Conservation (phyloP, 768 basidiomycete species). For the Macrolepiota albuminosa region DNA sequence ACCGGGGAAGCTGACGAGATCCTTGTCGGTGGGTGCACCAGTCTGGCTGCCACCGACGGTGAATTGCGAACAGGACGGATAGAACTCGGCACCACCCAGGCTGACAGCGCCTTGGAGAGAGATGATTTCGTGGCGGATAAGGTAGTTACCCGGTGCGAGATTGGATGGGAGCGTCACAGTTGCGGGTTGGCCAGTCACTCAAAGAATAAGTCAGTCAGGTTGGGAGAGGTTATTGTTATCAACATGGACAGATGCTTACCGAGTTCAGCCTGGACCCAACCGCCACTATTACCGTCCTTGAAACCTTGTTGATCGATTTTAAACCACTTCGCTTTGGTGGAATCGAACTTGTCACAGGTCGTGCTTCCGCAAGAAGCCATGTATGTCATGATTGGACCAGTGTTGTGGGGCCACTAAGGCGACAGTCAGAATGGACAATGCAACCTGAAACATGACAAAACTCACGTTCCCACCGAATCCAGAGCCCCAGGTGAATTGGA, state of each 20-base stretch:
- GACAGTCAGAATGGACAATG: background rate
- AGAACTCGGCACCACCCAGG: conserved; percentile 71
- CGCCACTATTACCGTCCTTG: conserved; percentile 19
- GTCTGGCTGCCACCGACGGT: conserved; percentile 49
- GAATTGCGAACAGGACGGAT: conserved; percentile 65
- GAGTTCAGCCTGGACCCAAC: conserved; percentile 52
- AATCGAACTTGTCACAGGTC: conserved; percentile 56
- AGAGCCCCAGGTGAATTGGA: conserved; percentile 3
- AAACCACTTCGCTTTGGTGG: conserved; percentile 63
- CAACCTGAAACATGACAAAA: background rate
- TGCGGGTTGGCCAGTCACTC: conserved; percentile 38
- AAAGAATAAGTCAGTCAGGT: background rate
- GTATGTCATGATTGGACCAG: conserved; percentile 71
- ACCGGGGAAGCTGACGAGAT: conserved; percentile 66
- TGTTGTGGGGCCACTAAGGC: conserved; percentile 46
- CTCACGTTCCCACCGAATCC: conserved; percentile 21
- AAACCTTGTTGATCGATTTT: conserved; percentile 57
- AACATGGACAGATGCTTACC: conserved; percentile 31
- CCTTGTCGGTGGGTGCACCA: conserved; percentile 38
- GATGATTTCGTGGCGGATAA: conserved; percentile 78
- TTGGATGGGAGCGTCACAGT: conserved; percentile 42
- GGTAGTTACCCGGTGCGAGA: conserved; percentile 64
- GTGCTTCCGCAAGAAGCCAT: conserved; percentile 58
- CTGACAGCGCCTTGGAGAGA: conserved; percentile 62
- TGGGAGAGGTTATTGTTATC: background rate